Evolutionary conservation across 257 asterid genomes (phyloP), one percentile per base, ranked within the genome.

Genomic region (Haberlea rhodopensis): DNA sequence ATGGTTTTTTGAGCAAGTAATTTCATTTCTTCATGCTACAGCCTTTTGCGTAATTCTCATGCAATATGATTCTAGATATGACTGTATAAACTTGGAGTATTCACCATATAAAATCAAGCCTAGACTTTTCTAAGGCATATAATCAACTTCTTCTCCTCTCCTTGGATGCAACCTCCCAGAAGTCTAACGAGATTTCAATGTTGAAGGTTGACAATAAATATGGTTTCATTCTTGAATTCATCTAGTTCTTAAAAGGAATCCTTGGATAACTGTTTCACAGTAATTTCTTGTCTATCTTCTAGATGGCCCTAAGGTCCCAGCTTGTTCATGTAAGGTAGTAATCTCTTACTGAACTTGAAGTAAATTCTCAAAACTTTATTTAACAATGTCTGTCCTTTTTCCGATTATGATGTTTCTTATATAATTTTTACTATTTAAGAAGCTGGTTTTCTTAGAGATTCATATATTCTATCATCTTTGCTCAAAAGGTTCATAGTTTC

Each of bases 121-220:
- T 59, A 80, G 63, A 62, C 80, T 80, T 65, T 63, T 66, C 4
- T 77, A 74, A 45, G 62, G 62, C 85, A 80, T 73, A 73, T 80
- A 80, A 80, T 65, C 66, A 80, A 61, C 57, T 73, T 70, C 28
- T 70, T 80, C 61, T 80, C 80, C 2, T 73, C 80, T 8, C 69
- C 78, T 28, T 80, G 76, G 57, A 80, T 73, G 70, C 80, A 80
- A 22, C 85, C 73, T 40, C 80, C 80, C 1, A 76, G 68, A 71
- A 80, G n/a, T 74, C 57, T 71, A 71, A 80, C 85, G 19, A 80
- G 85, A 65, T 80, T 80, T 65, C 82, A 61, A 66, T 80, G 85
- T 67, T 76, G 85, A 65, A 80, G 85, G 54, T 76, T 80, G 11
- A 71, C 78, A 0, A 80, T 80, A 66, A 76, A 66, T 62, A 70